Evolutionary conservation across 2,329 filamentous ascomycete species (phyloP).

Genomic region (Ceratocystis lukuohia): DNA sequence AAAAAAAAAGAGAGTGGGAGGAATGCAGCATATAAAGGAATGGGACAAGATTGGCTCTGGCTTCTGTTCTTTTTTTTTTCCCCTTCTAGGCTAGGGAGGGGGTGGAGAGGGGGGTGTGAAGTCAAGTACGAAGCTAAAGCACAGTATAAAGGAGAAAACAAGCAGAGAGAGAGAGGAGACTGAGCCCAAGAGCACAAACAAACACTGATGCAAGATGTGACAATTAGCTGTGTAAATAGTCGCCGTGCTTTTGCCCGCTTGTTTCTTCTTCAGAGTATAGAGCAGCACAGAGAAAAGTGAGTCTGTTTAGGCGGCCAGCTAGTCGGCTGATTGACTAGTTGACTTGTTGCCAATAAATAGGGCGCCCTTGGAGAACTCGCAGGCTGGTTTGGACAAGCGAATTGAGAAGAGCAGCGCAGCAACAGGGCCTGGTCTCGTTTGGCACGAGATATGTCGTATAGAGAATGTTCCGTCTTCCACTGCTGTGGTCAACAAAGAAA

Average conservation of each 20-base stretch:
- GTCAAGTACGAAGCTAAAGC: background rate
- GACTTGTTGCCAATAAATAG: background rate
- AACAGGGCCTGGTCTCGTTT: background rate
- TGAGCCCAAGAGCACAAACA: background rate
- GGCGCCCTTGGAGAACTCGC: background rate
- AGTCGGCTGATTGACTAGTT: no score
- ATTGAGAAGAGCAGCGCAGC: background rate
- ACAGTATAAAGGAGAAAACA: background rate
- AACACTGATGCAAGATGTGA: no score
- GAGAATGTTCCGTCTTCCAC: background rate
- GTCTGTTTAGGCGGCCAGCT: no score
- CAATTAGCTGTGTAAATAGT: no score
- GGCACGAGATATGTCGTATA: background rate
- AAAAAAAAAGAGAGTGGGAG: slow-evolving; percentile 8
- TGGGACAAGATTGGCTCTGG: background rate
- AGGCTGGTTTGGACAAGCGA: background rate
- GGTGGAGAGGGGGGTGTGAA: background rate
- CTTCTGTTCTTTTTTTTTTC: background rate
- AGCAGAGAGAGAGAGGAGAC: background rate
- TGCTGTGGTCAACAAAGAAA: background rate
- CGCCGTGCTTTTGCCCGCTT: no score
- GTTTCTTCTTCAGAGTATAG: no score
- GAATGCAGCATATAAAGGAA: slow-evolving; percentile 3
- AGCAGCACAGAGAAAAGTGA: no score
- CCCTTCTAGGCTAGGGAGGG: background rate